Conservation (phyloP, 2,329 filamentous ascomycete species). For the Fusarium beomiforme region DNA sequence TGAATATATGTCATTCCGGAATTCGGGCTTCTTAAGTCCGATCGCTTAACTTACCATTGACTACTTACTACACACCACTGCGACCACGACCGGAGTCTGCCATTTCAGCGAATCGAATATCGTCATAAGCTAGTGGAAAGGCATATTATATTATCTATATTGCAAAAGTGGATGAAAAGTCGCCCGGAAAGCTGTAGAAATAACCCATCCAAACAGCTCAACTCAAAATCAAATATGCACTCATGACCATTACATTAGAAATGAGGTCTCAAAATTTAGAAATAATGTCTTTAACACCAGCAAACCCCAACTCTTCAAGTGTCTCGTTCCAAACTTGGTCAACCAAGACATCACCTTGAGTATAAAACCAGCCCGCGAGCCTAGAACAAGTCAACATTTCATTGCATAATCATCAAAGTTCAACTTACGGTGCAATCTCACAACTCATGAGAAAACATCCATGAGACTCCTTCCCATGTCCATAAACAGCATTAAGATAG, state of each 20-base stretch:
- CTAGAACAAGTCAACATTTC: background rate
- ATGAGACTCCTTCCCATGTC: slow-evolving; percentile 60
- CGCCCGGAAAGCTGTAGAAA: too few species aligned
- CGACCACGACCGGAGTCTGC: too few species aligned
- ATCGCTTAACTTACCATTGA: background rate
- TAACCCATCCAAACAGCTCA: too few species aligned
- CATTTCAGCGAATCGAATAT: too few species aligned
- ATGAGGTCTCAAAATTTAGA: background rate
- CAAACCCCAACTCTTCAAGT: slow-evolving; percentile 13
- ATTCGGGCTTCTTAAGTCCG: slow-evolving; percentile 1
- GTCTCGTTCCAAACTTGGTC: slow-evolving; percentile 35
- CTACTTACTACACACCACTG: background rate
- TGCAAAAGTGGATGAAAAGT: too few species aligned
- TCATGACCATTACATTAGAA: background rate
- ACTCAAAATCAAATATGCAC: background rate
- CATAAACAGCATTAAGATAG: slow-evolving; percentile 57
- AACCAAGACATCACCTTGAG: slow-evolving; percentile 10
- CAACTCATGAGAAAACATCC: slow-evolving; percentile 61
- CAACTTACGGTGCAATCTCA: slow-evolving; percentile 42
- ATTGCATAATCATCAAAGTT: accelerated
- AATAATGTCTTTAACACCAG: slow-evolving; percentile 38
- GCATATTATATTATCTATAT: too few species aligned
- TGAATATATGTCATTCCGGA: background rate
- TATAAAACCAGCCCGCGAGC: slow-evolving; percentile 31
- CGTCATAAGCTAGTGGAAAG: too few species aligned